A percentile compares a stretch with the other conserved stretches of the same genome.
These are phyloP conservation scores for Leccinum imitatum DNA, from an alignment of 768 basidiomycete genomes.

Conservation along the genomic window DNA sequence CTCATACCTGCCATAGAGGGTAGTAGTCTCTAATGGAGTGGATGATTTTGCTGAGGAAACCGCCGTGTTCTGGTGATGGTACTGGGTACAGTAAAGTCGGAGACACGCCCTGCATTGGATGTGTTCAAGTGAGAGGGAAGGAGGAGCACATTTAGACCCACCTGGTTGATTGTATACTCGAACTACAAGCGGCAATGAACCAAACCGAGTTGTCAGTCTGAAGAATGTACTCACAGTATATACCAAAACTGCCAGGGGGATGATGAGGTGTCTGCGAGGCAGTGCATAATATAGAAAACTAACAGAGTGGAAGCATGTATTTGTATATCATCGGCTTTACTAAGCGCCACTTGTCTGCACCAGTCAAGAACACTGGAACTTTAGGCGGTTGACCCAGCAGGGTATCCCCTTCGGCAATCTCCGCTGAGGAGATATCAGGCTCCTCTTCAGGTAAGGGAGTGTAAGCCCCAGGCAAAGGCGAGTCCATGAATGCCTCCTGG, in stretches of 20 bases:
- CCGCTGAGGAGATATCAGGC: slow-evolving; percentile 16
- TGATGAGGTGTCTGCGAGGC: slow-evolving; percentile 15
- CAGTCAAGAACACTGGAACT: slow-evolving; percentile 52
- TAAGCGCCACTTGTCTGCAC: slow-evolving; percentile 75
- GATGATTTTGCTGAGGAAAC: slow-evolving; percentile 73
- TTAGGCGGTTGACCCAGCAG: slow-evolving; percentile 36
- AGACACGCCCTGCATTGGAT: slow-evolving; percentile 63
- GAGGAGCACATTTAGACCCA: slow-evolving; percentile 21
- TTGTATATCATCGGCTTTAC: slow-evolving; percentile 74
- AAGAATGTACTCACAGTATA: slow-evolving; percentile 49
- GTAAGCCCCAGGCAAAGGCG: slow-evolving; percentile 38
- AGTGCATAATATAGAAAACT: slow-evolving; percentile 32
- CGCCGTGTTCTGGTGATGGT: slow-evolving; percentile 57
- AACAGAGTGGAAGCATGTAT: slow-evolving; percentile 94
- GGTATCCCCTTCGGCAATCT: slow-evolving; percentile 31
- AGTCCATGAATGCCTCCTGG: slow-evolving; percentile 47
- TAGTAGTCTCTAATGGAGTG: slow-evolving; percentile 89
- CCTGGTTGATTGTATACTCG: slow-evolving; percentile 92
- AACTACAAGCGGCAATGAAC: slow-evolving; percentile 49
- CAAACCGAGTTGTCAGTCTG: not conserved
- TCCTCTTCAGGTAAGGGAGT: slow-evolving; percentile 38
- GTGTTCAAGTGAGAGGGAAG: not conserved
- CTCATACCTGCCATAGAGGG: slow-evolving; percentile 84
- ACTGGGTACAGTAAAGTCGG: slow-evolving; percentile 90
- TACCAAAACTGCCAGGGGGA: slow-evolving; percentile 46